Evolutionary conservation across 2,329 filamentous ascomycete species (phyloP).

Genomic region (Colletotrichum coccodes): DNA sequence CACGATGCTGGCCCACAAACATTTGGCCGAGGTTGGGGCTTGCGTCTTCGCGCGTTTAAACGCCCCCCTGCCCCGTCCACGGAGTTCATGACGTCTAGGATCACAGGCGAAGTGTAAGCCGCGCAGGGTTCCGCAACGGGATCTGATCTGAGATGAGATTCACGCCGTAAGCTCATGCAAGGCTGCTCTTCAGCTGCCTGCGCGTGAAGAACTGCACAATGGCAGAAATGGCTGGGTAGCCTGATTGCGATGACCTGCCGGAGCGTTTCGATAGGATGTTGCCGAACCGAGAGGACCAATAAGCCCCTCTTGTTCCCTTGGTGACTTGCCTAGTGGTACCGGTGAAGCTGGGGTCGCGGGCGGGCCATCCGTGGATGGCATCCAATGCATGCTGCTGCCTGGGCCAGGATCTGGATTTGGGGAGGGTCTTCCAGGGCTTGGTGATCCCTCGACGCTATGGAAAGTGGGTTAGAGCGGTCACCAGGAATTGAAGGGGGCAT

Average conservation of each 20-base stretch:
- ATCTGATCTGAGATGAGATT: constrained; percentile 27
- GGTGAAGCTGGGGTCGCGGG: constrained; percentile 1
- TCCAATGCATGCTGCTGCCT: constrained; percentile 33
- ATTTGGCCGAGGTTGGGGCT: not conserved
- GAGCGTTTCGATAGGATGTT: not conserved
- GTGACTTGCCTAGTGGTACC: constrained; percentile 16
- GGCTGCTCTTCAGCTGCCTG: constrained; percentile 19
- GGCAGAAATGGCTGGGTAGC: not conserved
- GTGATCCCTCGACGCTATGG: constrained; percentile 10
- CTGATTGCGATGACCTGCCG: not conserved
- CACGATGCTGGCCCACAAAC: not conserved
- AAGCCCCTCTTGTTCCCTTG: constrained; percentile 15
- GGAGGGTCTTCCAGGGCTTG: not conserved
- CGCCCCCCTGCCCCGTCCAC: not conserved
- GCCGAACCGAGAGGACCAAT: not conserved
- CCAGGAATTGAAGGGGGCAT: constrained; percentile 18
- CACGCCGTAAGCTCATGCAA: constrained; percentile 26
- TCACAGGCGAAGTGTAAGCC: not conserved
- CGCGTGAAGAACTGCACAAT: constrained; percentile 26
- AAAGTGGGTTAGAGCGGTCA: constrained; percentile 6
- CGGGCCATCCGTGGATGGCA: constrained; percentile 23
- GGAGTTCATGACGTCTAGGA: constrained; percentile 2
- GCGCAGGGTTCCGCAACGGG: not conserved
- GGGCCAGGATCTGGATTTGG: not conserved
- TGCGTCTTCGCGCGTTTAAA: not conserved